These are phyloP conservation scores for Chaetoscypha palmicola DNA, from an alignment of 2,329 filamentous ascomycete species.

Conservation along the genomic window DNA sequence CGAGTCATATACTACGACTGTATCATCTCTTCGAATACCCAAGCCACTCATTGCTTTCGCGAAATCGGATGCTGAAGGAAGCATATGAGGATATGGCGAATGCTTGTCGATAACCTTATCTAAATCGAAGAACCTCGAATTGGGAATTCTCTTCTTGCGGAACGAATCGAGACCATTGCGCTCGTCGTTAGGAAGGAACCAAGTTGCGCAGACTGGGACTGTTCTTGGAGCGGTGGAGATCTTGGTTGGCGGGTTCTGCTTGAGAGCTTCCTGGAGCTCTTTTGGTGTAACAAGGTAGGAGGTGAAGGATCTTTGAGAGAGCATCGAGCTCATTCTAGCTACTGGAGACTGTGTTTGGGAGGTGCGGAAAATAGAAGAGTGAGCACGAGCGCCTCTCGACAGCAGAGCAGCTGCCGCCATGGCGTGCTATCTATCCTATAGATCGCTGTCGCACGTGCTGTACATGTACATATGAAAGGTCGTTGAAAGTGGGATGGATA, in stretches of 20 bases:
- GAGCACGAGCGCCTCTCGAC: constrained; percentile 15
- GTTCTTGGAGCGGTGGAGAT: constrained; percentile 77
- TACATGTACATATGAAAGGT: constrained; percentile 1
- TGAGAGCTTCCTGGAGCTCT: constrained; percentile 73
- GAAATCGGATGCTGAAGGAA: constrained; percentile 74
- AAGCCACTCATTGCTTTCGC: constrained; percentile 81
- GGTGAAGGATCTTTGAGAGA: constrained; percentile 46
- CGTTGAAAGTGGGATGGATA: too few species aligned
- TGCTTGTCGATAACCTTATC: constrained; percentile 83
- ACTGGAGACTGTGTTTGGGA: not conserved
- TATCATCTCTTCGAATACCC: constrained; percentile 81
- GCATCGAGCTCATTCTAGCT: constrained; percentile 24
- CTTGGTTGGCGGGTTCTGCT: constrained; percentile 70
- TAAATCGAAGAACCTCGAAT: constrained; percentile 91
- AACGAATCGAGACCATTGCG: constrained; percentile 77
- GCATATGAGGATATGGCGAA: constrained; percentile 94
- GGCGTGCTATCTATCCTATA: constrained; percentile 18
- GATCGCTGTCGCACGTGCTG: constrained; percentile 20
- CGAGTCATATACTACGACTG: constrained; percentile 88
- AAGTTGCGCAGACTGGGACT: constrained; percentile 84
- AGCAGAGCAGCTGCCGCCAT: constrained; percentile 26
- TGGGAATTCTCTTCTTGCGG: constrained; percentile 75
- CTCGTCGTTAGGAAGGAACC: constrained; percentile 92
- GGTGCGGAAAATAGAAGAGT: constrained; percentile 7
- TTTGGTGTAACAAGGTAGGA: constrained; percentile 82